Percentiles rank a stretch among this genome's conserved stretches.
Conservation (phyloP, 179 eudicot species). For the Vitellaria paradoxa region DNA sequence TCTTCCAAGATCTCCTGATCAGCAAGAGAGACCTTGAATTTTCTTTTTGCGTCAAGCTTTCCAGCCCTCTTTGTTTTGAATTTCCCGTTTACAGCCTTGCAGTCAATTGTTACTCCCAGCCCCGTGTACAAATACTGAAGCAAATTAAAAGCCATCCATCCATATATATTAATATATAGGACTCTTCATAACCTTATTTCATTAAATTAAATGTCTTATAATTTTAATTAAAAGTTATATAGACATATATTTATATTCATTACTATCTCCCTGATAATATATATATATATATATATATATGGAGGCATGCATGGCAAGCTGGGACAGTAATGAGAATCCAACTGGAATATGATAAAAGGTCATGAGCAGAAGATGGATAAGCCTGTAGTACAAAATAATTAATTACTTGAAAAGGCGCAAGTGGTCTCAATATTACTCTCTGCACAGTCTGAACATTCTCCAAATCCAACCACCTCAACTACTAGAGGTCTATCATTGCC, state of each 20-base stretch:
- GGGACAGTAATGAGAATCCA: too few relatives aligned
- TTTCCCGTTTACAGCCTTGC: slow-evolving; percentile 51
- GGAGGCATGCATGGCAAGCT: too few relatives aligned
- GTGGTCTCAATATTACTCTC: slow-evolving; percentile 48
- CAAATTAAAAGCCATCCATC: background rate
- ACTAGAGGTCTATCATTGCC: slow-evolving; percentile 36
- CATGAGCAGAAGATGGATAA: too few relatives aligned
- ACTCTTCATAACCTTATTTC: too few relatives aligned
- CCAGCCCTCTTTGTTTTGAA: slow-evolving; percentile 48
- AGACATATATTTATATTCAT: background rate
- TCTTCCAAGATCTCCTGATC: slow-evolving; percentile 30
- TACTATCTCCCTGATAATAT: background rate
- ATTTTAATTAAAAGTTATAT: too few relatives aligned
- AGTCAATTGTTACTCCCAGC: slow-evolving; percentile 54
- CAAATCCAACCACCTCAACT: slow-evolving; percentile 54
- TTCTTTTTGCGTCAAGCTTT: slow-evolving; percentile 53
- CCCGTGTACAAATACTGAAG: slow-evolving; percentile 35
- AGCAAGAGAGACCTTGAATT: slow-evolving; percentile 47
- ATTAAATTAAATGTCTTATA: too few relatives aligned
- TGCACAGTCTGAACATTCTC: slow-evolving; percentile 74
- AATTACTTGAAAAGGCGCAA: slow-evolving; percentile 24
- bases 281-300: too few relatives aligned
- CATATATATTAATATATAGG: background rate
- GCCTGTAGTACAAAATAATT: background rate
- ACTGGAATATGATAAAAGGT: too few relatives aligned